A percentile compares a stretch with the other conserved stretches of the same genome.
Evolutionary conservation across 805 yeast species (phyloP).

Genomic region (Ogataea degrootiae): DNA sequence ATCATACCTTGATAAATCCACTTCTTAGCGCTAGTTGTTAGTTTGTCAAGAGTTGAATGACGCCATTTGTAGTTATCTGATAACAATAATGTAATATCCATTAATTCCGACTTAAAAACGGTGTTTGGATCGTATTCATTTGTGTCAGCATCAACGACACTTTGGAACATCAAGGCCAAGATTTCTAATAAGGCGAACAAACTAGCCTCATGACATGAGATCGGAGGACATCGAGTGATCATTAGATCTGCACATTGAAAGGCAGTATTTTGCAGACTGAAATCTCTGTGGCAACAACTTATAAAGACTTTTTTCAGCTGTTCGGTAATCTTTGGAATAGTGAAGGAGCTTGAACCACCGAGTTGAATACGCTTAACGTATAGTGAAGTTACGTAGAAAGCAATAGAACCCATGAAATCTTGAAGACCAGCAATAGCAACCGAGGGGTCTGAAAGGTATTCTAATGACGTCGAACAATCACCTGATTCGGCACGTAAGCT

Average conservation of each 20-base stretch:
- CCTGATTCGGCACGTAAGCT: constrained; percentile 74
- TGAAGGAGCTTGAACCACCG: constrained; percentile 52
- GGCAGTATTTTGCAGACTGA: constrained; percentile 72
- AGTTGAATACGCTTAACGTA: constrained; percentile 48
- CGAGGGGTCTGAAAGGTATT: constrained; percentile 85
- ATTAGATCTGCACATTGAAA: constrained; percentile 69
- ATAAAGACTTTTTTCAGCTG: constrained; percentile 68
- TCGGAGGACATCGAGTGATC: constrained; percentile 63
- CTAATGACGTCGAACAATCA: constrained; percentile 69
- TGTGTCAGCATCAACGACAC: constrained; percentile 77
- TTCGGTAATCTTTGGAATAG: constrained; percentile 53
- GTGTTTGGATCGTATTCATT: constrained; percentile 84
- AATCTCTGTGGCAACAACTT: constrained; percentile 73
- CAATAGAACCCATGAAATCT: constrained; percentile 60
- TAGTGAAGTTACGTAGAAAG: constrained; percentile 52
- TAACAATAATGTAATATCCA: constrained; percentile 50
- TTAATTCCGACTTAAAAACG: constrained; percentile 41
- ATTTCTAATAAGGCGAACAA: constrained; percentile 79
- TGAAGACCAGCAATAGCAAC: constrained; percentile 63
- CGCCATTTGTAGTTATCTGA: constrained; percentile 81
- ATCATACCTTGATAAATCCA: constrained; percentile 64
- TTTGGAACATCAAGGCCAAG: constrained; percentile 68
- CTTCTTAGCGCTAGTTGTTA: constrained; percentile 52
- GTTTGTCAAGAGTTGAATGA: constrained; percentile 52
- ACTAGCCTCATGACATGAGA: constrained; percentile 69